A percentile compares a stretch with the other conserved stretches of the same genome.
Evolutionary conservation across 305 asterid species (phyloP).

Genomic region (Fraxinus ornus): DNA sequence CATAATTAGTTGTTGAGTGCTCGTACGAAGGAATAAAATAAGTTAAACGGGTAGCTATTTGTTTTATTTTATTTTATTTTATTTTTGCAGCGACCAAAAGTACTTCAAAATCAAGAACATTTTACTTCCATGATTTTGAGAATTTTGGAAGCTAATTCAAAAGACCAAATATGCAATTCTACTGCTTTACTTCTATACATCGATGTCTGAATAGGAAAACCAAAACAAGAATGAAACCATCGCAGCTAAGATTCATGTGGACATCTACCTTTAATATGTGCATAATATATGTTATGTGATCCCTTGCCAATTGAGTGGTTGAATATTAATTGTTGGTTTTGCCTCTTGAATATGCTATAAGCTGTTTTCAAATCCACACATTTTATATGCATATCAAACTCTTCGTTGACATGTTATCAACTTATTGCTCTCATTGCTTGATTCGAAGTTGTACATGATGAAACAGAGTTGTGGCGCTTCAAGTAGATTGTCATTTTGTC

Average conservation of each 20-base stretch:
- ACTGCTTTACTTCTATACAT: conserved; percentile 3
- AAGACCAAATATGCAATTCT: conserved; percentile 1
- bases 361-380: not conserved
- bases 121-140: not conserved
- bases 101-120: not conserved
- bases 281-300: not conserved
- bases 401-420: not conserved
- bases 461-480: not conserved
- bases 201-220: not conserved
- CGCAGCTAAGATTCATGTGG: not conserved
- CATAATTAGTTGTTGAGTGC: not conserved
- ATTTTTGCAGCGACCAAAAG: not conserved
- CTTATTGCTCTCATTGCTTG: not conserved
- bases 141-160: not conserved
- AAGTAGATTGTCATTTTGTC: not conserved
- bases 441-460: not conserved
- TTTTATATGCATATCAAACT: not conserved
- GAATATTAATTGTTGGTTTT: not conserved
- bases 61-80: too few species aligned
- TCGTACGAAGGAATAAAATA: not conserved
- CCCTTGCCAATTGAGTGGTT: not conserved
- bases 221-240: not conserved
- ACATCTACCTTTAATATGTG: not conserved
- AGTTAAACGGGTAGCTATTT: not conserved
- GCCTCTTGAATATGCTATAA: not conserved